Conservation (phyloP, 345 rosid species). For the Eucalyptus regnans region DNA sequence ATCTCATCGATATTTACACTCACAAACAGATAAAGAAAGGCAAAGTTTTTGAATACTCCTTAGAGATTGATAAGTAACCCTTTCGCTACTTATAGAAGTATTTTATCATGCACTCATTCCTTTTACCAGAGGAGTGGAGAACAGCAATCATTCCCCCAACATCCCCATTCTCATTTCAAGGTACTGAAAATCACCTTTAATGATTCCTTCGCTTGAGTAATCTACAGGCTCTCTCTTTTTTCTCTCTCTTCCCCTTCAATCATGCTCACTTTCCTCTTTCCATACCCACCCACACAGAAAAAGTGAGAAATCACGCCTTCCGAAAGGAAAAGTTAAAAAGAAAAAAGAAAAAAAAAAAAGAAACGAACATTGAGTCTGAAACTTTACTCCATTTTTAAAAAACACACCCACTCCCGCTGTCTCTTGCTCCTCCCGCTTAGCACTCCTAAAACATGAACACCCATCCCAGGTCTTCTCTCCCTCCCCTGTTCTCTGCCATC, state of each 20-base stretch:
- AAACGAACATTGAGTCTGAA: not conserved
- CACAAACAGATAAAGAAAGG: not conserved
- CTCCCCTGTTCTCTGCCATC: not conserved
- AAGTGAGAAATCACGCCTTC: not conserved
- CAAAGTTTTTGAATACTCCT: not conserved
- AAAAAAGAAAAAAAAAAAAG: no score
- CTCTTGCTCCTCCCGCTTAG: slow-evolving; percentile 33
- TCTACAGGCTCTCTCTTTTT: not conserved
- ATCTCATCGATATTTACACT: not conserved
- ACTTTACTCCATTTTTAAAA: not conserved
- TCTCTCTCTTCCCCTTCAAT: not conserved
- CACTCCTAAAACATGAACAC: slow-evolving; percentile 10
- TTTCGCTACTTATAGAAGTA: not conserved
- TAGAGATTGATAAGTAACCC: not conserved
- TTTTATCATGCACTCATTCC: not conserved
- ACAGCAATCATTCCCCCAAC: slow-evolving; percentile 67
- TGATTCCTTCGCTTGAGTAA: not conserved
- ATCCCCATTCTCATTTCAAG: not conserved
- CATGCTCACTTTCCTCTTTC: not conserved
- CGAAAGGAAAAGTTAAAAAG: not conserved
- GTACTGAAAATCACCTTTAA: slow-evolving; percentile 13
- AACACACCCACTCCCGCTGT: not conserved
- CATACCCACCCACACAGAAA: not conserved
- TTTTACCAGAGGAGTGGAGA: slow-evolving; percentile 30
- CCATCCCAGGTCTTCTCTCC: not conserved